Evolutionary conservation across 768 basidiomycete genomes (phyloP), one percentile per base, ranked within the genome.

Genomic region (Filobasidium wieringae): DNA sequence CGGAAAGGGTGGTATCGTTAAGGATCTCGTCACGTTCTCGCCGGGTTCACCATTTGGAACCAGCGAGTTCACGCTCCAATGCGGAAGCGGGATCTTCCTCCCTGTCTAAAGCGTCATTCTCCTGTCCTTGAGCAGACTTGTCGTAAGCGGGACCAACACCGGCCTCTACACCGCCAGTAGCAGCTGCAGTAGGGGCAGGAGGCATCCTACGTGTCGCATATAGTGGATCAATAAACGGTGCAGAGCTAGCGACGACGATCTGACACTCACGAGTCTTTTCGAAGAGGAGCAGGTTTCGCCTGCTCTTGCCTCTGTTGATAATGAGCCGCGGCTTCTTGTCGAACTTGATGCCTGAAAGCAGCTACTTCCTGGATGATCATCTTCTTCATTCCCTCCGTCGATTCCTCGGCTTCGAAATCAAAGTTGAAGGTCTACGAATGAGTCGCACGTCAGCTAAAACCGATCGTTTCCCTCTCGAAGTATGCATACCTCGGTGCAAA

Each of bases 361-460:
- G 63, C 58, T 8, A 64, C 65, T 73, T 97, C 92, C 29, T 92
- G 82, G 24, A 97, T 83, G 65, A 99, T 99, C 71, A 97, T 75
- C 62, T 81, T 82, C 75, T 93, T 88, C 95, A 99, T 99, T 8
- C 95, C 95, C 43, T 93, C 89, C 63, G 93, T 92, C 58, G 83
- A 84, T 60, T 99, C 95, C 75, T 96, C 95, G 63, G 87, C 86
- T 75, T 99, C 95, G 66, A 99, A 99, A 17, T 82, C 79, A 69
- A 99, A 97, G 74, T 97, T 90, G 65, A 99, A 96, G 78, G 86
- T 64, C 67, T 89, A 63, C 26, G 32, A 32, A 49, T 31, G 53
- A 51, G 19, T 60, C 55, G 43, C 63, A 61, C 53, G 34, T 30
- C 75, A 79, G 22, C n/a, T n/a, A n/a, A n/a, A n/a, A n/a, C n/a